Evolutionary conservation across 768 basidiomycete genomes (phyloP), one percentile per base, ranked within the genome.

Genomic region (Suillus hirtellus): DNA sequence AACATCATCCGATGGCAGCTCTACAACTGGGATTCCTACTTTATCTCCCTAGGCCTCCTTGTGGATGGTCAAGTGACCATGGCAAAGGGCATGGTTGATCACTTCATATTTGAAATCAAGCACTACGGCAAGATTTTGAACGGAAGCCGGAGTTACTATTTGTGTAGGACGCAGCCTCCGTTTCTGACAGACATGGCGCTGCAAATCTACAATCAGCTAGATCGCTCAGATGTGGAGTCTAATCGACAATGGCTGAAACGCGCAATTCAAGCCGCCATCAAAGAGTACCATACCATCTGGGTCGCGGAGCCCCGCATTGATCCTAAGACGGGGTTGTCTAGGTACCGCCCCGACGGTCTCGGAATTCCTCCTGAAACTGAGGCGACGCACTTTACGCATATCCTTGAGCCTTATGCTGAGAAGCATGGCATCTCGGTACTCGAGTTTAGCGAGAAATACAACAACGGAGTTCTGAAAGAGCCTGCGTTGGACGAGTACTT

Each of bases 321-420:
- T 75, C 89, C 90, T 52, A 92, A 92, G 77, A 95, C 95, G 17
- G 96, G 97, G 31, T 85, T 99, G 17, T 97, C 96, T 0, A 88
- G 97, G 55, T 99, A 89, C 78, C 89, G 96, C 35, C 96, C 96
- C 10, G 93, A 90, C 65, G 97, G 97, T 15, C 73, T 94, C 11
- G 97, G 97, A 35, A 97, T 99, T 63, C 97, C 96, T 14, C 97
- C 97, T 0, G 97, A 99, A 80, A 99, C 97, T 0, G 97, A 99
- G 75, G 97, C 97, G 2, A 91, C 91, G 8, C 97, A 99, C 79
- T 99, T 99, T 76, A 98, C 95, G 2, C 95, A 97, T 73, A 90
- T 99, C 70, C 86, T 99, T 54, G 94, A 97, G 77, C 97, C 97
- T 2, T 99, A 86, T 72, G 97, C 97, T 40, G 82, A 82, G 60